Evolutionary conservation across 75 land plant genomes (phyloP).

Genomic region (Adiantum capillusveneris): DNA sequence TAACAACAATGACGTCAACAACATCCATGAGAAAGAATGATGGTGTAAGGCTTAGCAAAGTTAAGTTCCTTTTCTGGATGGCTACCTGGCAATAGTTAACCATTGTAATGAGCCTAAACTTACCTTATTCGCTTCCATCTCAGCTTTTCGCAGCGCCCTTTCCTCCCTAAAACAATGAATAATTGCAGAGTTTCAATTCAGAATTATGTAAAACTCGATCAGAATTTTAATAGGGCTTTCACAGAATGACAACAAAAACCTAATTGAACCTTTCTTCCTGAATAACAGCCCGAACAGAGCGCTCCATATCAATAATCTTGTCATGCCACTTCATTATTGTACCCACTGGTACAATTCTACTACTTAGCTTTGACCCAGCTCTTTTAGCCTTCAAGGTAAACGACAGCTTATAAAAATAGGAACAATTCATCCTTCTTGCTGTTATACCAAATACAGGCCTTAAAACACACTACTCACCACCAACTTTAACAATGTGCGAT

Average conservation of each 20-base stretch:
- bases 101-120: too few relatives aligned
- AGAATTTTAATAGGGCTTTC: too few relatives aligned
- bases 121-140: conserved; percentile 97
- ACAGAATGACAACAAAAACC: neutral
- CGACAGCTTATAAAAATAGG: too few relatives aligned
- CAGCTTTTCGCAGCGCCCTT: conserved; percentile 81
- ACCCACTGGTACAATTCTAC: conserved; percentile 67
- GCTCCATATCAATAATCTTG: conserved; percentile 79
- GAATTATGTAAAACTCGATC: too few relatives aligned
- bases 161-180: conserved; percentile 70
- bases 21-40: neutral
- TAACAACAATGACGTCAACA: neutral
- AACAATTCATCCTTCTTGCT: too few relatives aligned
- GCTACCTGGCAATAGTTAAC: too few relatives aligned
- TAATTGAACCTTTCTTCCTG: conserved; percentile 65
- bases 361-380: conserved; percentile 72
- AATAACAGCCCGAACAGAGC: conserved; percentile 59
- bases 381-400: conserved; percentile 79
- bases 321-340: conserved; percentile 68
- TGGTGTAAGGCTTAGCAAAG: neutral
- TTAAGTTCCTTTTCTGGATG: neutral
- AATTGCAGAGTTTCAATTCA: too few relatives aligned
- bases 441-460: too few relatives aligned
- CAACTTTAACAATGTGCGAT: conserved; percentile 70
- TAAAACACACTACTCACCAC: conserved; percentile 43